Evolutionary conservation across 2,329 filamentous ascomycete species (phyloP).

Genomic region (Botrytis squamosa): DNA sequence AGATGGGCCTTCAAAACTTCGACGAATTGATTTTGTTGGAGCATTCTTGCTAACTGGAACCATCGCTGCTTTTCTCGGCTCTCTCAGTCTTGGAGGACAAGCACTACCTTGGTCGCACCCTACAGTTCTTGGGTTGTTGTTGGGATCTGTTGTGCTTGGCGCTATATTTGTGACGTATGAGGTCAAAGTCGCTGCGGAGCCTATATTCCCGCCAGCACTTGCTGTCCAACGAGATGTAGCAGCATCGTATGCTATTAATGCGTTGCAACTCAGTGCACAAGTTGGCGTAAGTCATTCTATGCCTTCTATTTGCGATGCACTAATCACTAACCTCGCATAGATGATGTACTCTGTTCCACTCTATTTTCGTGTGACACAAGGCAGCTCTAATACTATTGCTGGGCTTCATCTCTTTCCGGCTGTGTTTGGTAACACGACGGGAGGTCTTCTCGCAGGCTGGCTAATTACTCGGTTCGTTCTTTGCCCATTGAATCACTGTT

Average conservation of each 20-base stretch:
- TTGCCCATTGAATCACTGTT: neutral
- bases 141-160: constrained; percentile 35
- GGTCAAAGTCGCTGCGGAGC: constrained; percentile 49
- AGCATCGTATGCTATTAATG: constrained; percentile 52
- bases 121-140: constrained; percentile 39
- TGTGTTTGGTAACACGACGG: constrained; percentile 64
- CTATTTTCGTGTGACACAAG: constrained; percentile 65
- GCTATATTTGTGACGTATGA: constrained; percentile 39
- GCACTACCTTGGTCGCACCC: constrained; percentile 42
- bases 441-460: constrained; percentile 58
- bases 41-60: constrained; percentile 49
- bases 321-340: constrained; percentile 30
- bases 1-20: constrained; percentile 65
- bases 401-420: constrained; percentile 64
- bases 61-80: constrained; percentile 42
- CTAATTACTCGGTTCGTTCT: constrained; percentile 35
- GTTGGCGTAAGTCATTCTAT: constrained; percentile 46
- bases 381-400: constrained; percentile 56
- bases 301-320: constrained; percentile 7
- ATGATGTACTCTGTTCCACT: constrained; percentile 66
- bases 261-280: constrained; percentile 57
- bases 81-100: constrained; percentile 51
- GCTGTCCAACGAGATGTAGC: constrained; percentile 53
- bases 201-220: constrained; percentile 58
- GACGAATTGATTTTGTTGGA: constrained; percentile 71